Evolutionary conservation across 2,329 filamentous ascomycete genomes (phyloP).

Genomic region (Fusarium cyanostomum): DNA sequence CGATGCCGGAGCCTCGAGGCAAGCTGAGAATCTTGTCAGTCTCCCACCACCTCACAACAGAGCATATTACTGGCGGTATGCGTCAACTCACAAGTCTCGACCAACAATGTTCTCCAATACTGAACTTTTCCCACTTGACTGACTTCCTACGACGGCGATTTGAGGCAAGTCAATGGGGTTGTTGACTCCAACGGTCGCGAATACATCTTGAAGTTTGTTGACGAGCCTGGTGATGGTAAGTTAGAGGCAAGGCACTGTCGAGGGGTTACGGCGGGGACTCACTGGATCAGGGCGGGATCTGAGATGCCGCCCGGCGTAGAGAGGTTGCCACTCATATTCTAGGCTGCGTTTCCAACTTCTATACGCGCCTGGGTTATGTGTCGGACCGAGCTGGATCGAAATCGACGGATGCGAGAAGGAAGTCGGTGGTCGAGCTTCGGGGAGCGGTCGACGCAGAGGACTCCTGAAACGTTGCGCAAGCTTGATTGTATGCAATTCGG

Average conservation of each 20-base stretch:
- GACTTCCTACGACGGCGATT: conserved; percentile 97
- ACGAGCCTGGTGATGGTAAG: conserved; percentile 70
- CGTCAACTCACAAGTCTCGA: conserved; percentile 86
- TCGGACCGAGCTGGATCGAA: conserved; percentile 22
- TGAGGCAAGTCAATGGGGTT: conserved; percentile 99
- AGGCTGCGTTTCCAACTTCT: conserved; percentile 16
- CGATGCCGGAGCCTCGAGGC: conserved; percentile 96
- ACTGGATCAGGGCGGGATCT: conserved; percentile 74
- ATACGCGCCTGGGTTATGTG: conserved; percentile 16
- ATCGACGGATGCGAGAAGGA: conserved; percentile 20
- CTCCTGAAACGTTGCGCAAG: conserved; percentile 26
- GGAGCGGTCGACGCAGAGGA: conserved; percentile 36
- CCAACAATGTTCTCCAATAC: conserved; percentile 99
- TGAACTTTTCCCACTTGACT: conserved; percentile 99
- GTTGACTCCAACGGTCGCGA: conserved; percentile 97
- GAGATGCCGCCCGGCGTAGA: conserved; percentile 67
- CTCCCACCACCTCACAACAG: conserved; percentile 5
- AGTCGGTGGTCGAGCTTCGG: conserved; percentile 23
- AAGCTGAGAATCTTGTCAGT: conserved; percentile 65
- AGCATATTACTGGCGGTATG: conserved; percentile 16
- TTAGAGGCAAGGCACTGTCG: conserved; percentile 33
- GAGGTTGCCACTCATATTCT: conserved; percentile 51
- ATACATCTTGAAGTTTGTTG: conserved; percentile 99
- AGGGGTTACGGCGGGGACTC: conserved; percentile 38
- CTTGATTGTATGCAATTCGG: not conserved